Conservation (phyloP, 441 rosid species). For the Jatropha podagrica region DNA sequence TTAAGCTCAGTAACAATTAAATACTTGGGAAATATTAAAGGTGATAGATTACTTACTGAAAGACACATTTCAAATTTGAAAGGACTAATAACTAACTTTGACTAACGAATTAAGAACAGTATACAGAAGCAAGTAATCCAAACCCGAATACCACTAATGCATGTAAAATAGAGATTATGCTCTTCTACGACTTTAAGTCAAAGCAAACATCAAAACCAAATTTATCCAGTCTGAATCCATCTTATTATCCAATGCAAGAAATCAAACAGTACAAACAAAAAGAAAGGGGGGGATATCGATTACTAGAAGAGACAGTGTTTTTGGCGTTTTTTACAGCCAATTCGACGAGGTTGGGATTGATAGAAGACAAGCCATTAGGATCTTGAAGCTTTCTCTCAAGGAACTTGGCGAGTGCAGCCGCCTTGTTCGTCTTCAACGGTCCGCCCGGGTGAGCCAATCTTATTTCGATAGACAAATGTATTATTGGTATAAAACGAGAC, state of each 20-base stretch:
- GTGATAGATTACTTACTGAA: too few relatives aligned
- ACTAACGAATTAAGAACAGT: not conserved
- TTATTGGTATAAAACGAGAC: not conserved
- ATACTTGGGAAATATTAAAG: too few relatives aligned
- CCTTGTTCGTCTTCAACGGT: conserved; percentile 84
- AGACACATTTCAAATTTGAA: too few relatives aligned
- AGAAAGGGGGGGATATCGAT: not conserved
- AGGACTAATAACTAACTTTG: too few relatives aligned
- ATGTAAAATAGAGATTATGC: not conserved
- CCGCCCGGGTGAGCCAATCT: conserved; percentile 97
- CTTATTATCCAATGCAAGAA: too few relatives aligned
- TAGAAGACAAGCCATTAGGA: conserved; percentile 66
- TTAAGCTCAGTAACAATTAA: not conserved
- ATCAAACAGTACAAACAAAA: too few relatives aligned
- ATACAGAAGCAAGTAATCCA: not conserved
- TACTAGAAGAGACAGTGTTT: conserved; percentile 42
- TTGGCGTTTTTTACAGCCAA: conserved; percentile 80
- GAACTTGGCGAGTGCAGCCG: conserved; percentile 87
- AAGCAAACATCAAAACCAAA: not conserved
- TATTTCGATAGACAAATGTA: not conserved
- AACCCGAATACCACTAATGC: not conserved
- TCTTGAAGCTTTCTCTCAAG: conserved; percentile 83
- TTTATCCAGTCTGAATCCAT: too few relatives aligned
- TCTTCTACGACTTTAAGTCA: not conserved
- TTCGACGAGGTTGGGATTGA: conserved; percentile 70